These are phyloP conservation scores for Xylariaceae sp. DNA, from an alignment of 2,329 filamentous ascomycete genomes.

Conservation along the genomic window DNA sequence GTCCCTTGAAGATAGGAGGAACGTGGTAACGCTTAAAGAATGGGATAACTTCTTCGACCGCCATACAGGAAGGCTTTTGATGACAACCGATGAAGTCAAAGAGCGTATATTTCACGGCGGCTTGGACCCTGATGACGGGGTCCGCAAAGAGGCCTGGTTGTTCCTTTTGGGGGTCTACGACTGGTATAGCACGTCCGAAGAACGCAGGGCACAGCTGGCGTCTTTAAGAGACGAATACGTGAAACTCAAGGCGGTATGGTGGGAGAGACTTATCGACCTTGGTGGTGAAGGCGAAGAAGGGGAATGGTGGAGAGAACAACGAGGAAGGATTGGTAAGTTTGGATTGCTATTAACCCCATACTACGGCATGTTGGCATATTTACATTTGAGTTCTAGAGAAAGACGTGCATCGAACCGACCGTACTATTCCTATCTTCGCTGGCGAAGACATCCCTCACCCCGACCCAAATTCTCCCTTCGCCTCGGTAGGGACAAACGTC, in stretches of 20 bases:
- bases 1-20: slow-evolving; percentile 71
- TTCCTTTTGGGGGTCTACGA: slow-evolving; percentile 88
- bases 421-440: slow-evolving; percentile 88
- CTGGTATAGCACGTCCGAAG: slow-evolving; percentile 86
- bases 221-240: slow-evolving; percentile 91
- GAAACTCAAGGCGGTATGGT: slow-evolving; percentile 90
- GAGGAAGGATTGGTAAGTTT: slow-evolving; percentile 78
- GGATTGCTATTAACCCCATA: slow-evolving; percentile 4
- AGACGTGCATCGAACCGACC: slow-evolving; percentile 95
- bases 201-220: slow-evolving; percentile 76
- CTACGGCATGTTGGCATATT: slow-evolving; percentile 16
- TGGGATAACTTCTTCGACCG: slow-evolving; percentile 89
- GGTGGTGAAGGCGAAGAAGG: slow-evolving; percentile 74
- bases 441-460: slow-evolving; percentile 96
- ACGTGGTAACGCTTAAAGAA: slow-evolving; percentile 73
- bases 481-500: slow-evolving; percentile 88
- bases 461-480: slow-evolving; percentile 92
- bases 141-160: slow-evolving; percentile 94
- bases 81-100: slow-evolving; percentile 90
- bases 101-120: slow-evolving; percentile 97
- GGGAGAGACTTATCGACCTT: slow-evolving; percentile 85
- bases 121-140: slow-evolving; percentile 80
- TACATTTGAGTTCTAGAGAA: slow-evolving; percentile 63
- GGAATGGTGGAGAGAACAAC: slow-evolving; percentile 97
- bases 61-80: slow-evolving; percentile 65